Conservation (phyloP, 2,329 filamentous ascomycete genomes). For the Colletotrichum lentis region DNA sequence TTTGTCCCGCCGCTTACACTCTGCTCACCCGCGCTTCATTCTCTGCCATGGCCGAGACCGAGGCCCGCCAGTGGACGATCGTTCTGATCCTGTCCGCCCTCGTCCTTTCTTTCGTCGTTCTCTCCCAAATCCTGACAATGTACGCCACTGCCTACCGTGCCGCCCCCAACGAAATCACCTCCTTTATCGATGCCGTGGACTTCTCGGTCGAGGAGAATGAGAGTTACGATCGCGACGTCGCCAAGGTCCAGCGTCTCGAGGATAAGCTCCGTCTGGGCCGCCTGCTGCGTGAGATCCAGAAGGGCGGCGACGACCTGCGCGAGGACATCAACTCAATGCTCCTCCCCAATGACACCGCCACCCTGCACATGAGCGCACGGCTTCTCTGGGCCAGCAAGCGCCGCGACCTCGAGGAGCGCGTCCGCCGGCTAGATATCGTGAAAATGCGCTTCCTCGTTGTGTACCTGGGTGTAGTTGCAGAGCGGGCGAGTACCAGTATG, state of each 20-base stretch:
- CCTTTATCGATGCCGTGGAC: conserved; percentile 68
- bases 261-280: conserved; percentile 68
- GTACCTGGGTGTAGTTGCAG: conserved; percentile 67
- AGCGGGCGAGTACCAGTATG: conserved; percentile 46
- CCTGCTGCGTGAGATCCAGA: conserved; percentile 69
- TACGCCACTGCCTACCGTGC: conserved; percentile 65
- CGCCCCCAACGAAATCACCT: conserved; percentile 65
- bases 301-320: conserved; percentile 66
- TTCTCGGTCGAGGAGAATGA: conserved; percentile 71
- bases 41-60: conserved; percentile 59
- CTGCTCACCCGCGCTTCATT: conserved; percentile 18
- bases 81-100: conserved; percentile 67
- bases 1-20: conserved; percentile 1
- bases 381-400: conserved; percentile 67
- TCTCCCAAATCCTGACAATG: conserved; percentile 59
- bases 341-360: conserved; percentile 46
- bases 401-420: conserved; percentile 62
- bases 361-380: conserved; percentile 58
- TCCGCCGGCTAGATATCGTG: conserved; percentile 67
- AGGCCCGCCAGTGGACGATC: conserved; percentile 64
- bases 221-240: conserved; percentile 68
- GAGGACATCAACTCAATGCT: conserved; percentile 65
- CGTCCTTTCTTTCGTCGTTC: conserved; percentile 62
- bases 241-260: conserved; percentile 65
- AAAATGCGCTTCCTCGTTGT: conserved; percentile 71